These are phyloP conservation scores for Angophora floribunda DNA, from an alignment of 345 rosid genomes.

Conservation along the genomic window DNA sequence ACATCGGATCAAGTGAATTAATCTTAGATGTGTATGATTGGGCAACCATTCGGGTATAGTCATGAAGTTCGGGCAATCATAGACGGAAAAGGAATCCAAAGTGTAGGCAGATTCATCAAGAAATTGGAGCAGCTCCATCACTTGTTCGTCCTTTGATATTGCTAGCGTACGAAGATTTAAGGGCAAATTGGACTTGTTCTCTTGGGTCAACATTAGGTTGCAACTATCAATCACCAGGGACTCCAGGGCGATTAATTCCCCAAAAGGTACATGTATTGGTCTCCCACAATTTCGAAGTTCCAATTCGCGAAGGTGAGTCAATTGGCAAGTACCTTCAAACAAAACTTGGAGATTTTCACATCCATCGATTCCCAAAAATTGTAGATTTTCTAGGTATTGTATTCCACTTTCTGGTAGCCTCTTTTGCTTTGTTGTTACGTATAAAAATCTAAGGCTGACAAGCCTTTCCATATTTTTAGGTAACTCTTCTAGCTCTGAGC, in stretches of 20 bases:
- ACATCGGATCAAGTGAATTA: neutral
- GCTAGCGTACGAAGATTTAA: too few species aligned
- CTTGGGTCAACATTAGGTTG: fast-evolving
- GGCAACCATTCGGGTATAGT: fast-evolving
- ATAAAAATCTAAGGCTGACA: neutral
- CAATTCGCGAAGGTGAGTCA: neutral
- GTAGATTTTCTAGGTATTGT: neutral
- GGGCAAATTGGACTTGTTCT: fast-evolving
- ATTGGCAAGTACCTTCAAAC: neutral
- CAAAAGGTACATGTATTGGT: fast-evolving
- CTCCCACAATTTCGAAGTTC: neutral
- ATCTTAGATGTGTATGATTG: neutral
- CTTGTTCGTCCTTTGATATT: neutral
- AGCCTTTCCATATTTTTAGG: neutral
- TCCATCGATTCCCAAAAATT: fast-evolving
- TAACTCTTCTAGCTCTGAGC: neutral
- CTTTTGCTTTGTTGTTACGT: neutral
- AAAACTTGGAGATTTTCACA: neutral
- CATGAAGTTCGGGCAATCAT: neutral
- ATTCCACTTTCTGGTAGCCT: neutral
- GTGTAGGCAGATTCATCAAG: fast-evolving
- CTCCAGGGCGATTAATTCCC: neutral
- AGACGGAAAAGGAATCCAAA: neutral
- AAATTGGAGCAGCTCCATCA: neutral
- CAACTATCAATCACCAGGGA: neutral